Conservation (phyloP, 2,329 filamentous ascomycete species). For the Pseudocercospora fijiensis region DNA sequence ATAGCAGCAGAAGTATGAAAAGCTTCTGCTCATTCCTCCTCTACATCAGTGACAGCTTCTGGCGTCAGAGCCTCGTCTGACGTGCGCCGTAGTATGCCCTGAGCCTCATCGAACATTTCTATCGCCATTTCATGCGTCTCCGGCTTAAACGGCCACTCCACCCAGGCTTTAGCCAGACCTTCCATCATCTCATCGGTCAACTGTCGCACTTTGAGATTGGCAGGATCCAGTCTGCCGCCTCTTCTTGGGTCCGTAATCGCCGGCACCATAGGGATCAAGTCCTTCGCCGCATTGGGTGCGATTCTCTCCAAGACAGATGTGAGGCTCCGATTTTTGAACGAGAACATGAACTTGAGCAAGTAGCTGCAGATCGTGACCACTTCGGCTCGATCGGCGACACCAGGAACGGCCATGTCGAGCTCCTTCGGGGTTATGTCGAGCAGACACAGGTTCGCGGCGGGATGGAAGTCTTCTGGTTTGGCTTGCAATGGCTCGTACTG, state of each 20-base stretch:
- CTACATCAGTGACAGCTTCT: conserved; percentile 5
- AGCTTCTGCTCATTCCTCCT: neutral
- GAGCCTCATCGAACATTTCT: conserved; percentile 7
- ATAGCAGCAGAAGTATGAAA: neutral
- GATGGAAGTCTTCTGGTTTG: conserved; percentile 63
- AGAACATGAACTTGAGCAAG: conserved; percentile 51
- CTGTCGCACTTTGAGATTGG: conserved; percentile 48
- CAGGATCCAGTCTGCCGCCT: conserved; percentile 49
- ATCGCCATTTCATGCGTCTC: conserved; percentile 27
- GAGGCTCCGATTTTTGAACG: conserved; percentile 40
- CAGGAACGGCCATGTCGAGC: conserved; percentile 33
- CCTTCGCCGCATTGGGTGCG: conserved; percentile 61
- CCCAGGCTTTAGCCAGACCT: conserved; percentile 60
- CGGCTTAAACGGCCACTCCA: conserved; percentile 62
- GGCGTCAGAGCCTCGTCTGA: conserved; percentile 2
- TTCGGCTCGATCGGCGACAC: conserved; percentile 29
- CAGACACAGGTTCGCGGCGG: conserved; percentile 56
- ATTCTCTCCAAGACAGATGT: conserved; percentile 51
- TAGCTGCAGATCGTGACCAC: conserved; percentile 39
- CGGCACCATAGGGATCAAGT: conserved; percentile 51
- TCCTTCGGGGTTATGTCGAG: conserved; percentile 65
- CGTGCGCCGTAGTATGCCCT: neutral
- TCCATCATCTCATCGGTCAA: conserved; percentile 57
- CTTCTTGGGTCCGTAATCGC: conserved; percentile 50
- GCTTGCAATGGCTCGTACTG: conserved; percentile 67